phyloP scores from a whole-genome alignment of 2,329 filamentous ascomycete genomes.

The Emergomyces pasteurianus region DNA sequence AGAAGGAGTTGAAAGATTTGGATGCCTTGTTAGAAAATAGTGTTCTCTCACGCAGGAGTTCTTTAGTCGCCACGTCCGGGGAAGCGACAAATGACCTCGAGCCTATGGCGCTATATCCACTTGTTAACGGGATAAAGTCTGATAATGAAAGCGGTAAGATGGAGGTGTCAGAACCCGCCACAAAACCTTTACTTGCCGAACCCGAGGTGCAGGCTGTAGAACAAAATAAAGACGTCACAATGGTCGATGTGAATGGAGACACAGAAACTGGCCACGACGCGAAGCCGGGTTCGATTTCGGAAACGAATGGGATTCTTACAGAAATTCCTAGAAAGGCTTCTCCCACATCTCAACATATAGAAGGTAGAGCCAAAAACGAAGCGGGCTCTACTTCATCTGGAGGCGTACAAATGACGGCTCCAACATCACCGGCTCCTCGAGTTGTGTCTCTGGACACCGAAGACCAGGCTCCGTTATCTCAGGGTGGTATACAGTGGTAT shows the following conservation, averaged over 20 bases:
- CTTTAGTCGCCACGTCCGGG: not conserved
- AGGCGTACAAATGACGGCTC: slow-evolving; percentile 30
- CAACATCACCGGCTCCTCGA: slow-evolving; percentile 30
- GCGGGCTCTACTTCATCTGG: slow-evolving; percentile 27
- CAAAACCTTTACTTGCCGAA: not conserved
- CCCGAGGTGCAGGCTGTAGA: not conserved
- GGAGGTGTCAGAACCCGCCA: not conserved
- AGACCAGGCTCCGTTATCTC: slow-evolving; percentile 41
- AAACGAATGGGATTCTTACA: not conserved
- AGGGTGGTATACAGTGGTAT: slow-evolving; percentile 82
- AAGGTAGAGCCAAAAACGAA: slow-evolving; percentile 17
- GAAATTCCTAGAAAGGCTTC: not conserved
- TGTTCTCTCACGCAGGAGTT: slow-evolving; percentile 40
- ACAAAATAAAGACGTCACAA: slow-evolving; percentile 7
- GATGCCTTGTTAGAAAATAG: slow-evolving; percentile 61
- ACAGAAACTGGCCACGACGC: not conserved
- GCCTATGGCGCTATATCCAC: slow-evolving; percentile 6
- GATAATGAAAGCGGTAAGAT: slow-evolving; percentile 5
- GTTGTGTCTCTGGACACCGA: slow-evolving; percentile 21
- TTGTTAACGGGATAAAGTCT: slow-evolving; percentile 18
- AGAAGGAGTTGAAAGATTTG: slow-evolving; percentile 59
- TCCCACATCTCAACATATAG: slow-evolving; percentile 8
- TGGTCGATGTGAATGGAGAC: slow-evolving; percentile 10
- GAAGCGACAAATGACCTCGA: not conserved
- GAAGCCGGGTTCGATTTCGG: not conserved